These are phyloP conservation scores for Sphaerostilbella broomeana DNA, from an alignment of 2,329 filamentous ascomycete species.

Conservation along the genomic window DNA sequence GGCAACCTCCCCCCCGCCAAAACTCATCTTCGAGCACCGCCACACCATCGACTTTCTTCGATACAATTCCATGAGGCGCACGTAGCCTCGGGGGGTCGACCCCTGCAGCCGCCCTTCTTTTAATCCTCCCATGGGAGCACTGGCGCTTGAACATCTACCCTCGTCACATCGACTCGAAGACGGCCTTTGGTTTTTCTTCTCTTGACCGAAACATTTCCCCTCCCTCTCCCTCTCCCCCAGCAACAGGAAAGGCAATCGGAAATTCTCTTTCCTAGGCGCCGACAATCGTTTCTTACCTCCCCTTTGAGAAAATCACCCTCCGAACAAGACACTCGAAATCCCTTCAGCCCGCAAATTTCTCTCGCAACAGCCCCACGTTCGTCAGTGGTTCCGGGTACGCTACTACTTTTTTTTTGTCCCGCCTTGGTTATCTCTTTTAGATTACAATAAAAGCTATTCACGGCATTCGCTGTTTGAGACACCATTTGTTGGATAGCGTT, in stretches of 20 bases:
- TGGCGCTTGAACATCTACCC: slow-evolving; percentile 9
- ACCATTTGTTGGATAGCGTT: no score
- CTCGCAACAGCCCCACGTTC: slow-evolving; percentile 6
- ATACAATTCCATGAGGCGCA: slow-evolving; percentile 38
- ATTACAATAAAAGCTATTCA: no score
- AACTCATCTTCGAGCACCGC: slow-evolving; percentile 25
- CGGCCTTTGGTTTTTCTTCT: no score
- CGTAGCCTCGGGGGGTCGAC: slow-evolving; percentile 20
- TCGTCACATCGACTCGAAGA: slow-evolving; percentile 4
- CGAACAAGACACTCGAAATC: slow-evolving; percentile 1
- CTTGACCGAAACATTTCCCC: slow-evolving; percentile 3
- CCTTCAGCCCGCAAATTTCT: slow-evolving; percentile 8
- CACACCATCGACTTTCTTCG: slow-evolving; percentile 37
- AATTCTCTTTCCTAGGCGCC: slow-evolving; percentile 4
- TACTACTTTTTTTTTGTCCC: slow-evolving; percentile 1
- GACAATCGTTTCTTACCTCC: slow-evolving; percentile 7
- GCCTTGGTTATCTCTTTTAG: no score
- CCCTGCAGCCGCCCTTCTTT: slow-evolving; percentile 28
- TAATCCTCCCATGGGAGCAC: slow-evolving; percentile 20
- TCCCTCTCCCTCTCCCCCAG: background rate
- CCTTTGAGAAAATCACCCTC: slow-evolving; percentile 6
- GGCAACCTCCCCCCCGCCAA: no score
- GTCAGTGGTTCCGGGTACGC: background rate
- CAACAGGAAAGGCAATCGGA: background rate
- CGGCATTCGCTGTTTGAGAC: no score